A percentile compares a stretch with the other conserved stretches of the same genome.
phyloP scores from a whole-genome alignment of 305 asterid genomes.

The Petunia hybrid region DNA sequence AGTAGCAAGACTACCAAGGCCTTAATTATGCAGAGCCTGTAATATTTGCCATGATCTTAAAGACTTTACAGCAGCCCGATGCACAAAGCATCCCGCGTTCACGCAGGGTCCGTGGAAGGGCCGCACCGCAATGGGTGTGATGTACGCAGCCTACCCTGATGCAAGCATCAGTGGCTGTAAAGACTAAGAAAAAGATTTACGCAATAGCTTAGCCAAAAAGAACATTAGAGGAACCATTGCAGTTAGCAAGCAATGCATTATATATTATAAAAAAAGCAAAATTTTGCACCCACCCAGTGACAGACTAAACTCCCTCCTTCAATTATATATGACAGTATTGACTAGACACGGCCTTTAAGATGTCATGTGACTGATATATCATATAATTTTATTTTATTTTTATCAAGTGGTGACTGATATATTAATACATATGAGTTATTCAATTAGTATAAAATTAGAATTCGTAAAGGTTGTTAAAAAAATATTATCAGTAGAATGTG shows the following conservation, averaged over 20 bases:
- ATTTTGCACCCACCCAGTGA: conserved; percentile 8
- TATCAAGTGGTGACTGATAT: no score
- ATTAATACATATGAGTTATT: not conserved
- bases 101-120: no score
- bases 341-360: not conserved
- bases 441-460: not conserved
- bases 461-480: not conserved
- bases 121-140: no score
- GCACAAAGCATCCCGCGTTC: no score
- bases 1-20: conserved; percentile 14
- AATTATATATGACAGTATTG: not conserved
- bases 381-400: no score
- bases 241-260: not conserved
- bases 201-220: not conserved
- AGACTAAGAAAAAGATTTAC: not conserved
- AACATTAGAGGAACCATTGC: not conserved
- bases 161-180: not conserved
- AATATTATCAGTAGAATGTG: not conserved
- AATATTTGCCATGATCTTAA: conserved; percentile 2
- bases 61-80: not conserved
- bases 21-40: conserved; percentile 15
- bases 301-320: not conserved
- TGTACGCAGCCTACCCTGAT: no score
- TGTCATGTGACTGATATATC: not conserved
- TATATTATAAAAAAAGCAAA: not conserved